phyloP scores from a whole-genome alignment of 805 yeast species.

The Candida corydali region DNA sequence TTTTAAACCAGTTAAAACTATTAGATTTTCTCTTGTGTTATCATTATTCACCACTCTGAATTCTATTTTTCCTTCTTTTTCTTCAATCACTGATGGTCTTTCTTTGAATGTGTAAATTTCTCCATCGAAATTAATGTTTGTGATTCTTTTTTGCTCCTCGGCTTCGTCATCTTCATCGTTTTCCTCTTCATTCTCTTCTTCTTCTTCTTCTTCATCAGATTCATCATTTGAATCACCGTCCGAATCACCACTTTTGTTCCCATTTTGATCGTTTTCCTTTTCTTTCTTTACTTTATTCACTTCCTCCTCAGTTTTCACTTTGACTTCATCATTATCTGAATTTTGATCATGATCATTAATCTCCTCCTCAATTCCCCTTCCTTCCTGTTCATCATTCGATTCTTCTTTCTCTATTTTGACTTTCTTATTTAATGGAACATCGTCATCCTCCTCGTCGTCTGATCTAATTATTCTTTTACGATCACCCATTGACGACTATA shows the following conservation, averaged over 20 bases:
- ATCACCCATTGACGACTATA: conserved; percentile 26
- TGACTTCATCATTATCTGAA: conserved; percentile 13
- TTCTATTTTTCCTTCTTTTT: conserved; percentile 87
- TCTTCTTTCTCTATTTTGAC: conserved; percentile 19
- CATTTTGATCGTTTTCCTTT: conserved; percentile 20
- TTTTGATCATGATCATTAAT: too few relatives aligned
- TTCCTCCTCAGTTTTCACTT: conserved; percentile 13
- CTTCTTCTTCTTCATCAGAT: conserved; percentile 23
- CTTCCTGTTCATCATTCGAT: conserved; percentile 20
- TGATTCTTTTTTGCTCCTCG: conserved; percentile 38
- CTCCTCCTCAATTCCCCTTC: conserved; percentile 16
- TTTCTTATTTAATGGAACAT: conserved; percentile 21
- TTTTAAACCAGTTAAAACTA: conserved; percentile 90
- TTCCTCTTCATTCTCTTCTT: conserved; percentile 36
- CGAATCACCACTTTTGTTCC: conserved; percentile 11
- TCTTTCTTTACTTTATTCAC: conserved; percentile 9
- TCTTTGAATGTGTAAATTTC: conserved; percentile 79
- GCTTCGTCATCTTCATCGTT: conserved; percentile 43
- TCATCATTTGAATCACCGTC: conserved; percentile 12
- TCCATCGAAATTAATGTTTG: conserved; percentile 69
- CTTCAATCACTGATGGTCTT: conserved; percentile 92
- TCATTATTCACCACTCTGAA: conserved; percentile 96
- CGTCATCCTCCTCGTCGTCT: conserved; percentile 26
- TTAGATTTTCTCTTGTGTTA: conserved; percentile 77
- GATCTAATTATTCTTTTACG: conserved; percentile 25